A percentile compares a stretch with the other conserved stretches of the same genome.
These are phyloP conservation scores for Prunus mongolica DNA, from an alignment of 306 rosid species.

Conservation along the genomic window DNA sequence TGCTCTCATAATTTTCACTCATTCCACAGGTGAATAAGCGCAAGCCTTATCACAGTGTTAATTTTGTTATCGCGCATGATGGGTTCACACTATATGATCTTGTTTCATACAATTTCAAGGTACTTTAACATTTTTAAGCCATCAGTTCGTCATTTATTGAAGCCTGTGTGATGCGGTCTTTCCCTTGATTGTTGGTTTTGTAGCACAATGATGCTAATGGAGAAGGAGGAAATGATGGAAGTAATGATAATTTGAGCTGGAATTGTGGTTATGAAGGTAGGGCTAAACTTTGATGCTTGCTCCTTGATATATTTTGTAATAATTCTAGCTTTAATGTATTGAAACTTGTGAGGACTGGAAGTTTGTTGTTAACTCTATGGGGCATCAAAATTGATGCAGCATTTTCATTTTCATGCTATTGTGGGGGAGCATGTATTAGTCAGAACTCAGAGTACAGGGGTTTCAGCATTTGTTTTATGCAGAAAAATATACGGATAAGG, in stretches of 20 bases:
- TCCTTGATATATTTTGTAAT: not conserved
- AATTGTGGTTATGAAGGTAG: slow-evolving; percentile 96
- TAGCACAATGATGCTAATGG: slow-evolving; percentile 97
- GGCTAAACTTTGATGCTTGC: slow-evolving; percentile 18
- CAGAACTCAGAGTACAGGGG: not conserved
- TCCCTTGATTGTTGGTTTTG: slow-evolving; percentile 40
- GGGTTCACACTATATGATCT: slow-evolving; percentile 86
- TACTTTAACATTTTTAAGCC: slow-evolving; percentile 25
- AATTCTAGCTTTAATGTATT: not conserved
- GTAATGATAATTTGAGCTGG: slow-evolving; percentile 89
- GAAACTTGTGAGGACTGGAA: not conserved
- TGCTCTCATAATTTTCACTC: slow-evolving; percentile 20
- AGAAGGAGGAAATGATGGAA: slow-evolving; percentile 90
- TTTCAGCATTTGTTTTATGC: too few species aligned
- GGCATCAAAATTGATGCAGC: not conserved
- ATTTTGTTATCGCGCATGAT: slow-evolving; percentile 84
- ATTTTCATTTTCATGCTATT: not conserved
- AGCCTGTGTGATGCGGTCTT: not conserved
- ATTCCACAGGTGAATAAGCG: slow-evolving; percentile 75
- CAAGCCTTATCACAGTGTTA: slow-evolving; percentile 79
- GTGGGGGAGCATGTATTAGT: not conserved
- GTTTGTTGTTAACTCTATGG: not conserved
- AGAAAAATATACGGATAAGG: not conserved
- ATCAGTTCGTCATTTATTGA: slow-evolving; percentile 9
- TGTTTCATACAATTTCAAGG: slow-evolving; percentile 93